phyloP scores from a whole-genome alignment of 2,329 filamentous ascomycete genomes.

The Colletotrichum sp. region DNA sequence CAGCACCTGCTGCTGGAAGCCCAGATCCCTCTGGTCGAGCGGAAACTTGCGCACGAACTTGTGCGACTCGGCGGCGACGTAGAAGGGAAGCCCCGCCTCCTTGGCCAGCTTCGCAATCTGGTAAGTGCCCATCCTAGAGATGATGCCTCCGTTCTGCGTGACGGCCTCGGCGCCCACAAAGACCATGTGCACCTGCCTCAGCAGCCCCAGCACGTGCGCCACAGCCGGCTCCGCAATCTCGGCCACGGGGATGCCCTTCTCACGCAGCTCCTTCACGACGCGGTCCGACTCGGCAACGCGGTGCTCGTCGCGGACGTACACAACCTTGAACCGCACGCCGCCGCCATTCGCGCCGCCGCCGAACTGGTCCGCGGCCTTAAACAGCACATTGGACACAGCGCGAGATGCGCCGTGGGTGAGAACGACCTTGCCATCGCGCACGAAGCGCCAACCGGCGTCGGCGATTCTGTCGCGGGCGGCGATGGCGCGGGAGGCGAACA shows the following conservation, averaged over 20 bases:
- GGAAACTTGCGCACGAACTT: slow-evolving; percentile 94
- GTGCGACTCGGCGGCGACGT: slow-evolving; percentile 93
- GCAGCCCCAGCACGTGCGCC: slow-evolving; percentile 72
- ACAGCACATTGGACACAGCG: slow-evolving; percentile 79
- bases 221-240: slow-evolving; percentile 64
- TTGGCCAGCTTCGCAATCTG: slow-evolving; percentile 86
- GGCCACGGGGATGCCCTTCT: slow-evolving; percentile 80
- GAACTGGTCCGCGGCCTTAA: slow-evolving; percentile 70
- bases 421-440: slow-evolving; percentile 80
- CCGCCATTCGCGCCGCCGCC: slow-evolving; percentile 56
- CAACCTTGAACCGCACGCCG: slow-evolving; percentile 77
- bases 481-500: slow-evolving; percentile 89
- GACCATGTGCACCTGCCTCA: slow-evolving; percentile 65
- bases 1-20: slow-evolving; percentile 77
- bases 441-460: slow-evolving; percentile 76
- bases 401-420: slow-evolving; percentile 89
- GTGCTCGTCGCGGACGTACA: slow-evolving; percentile 73
- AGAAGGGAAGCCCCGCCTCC: slow-evolving; percentile 74
- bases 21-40: slow-evolving; percentile 79
- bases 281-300: slow-evolving; percentile 66
- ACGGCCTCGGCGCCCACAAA: slow-evolving; percentile 82
- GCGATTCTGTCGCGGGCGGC: slow-evolving; percentile 85
- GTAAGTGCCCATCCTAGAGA: slow-evolving; percentile 84
- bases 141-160: slow-evolving; percentile 91
- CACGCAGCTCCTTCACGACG: slow-evolving; percentile 74